These are phyloP conservation scores for Phialemoniopsis sp. DNA, from an alignment of 2,329 filamentous ascomycete species.

Conservation along the genomic window DNA sequence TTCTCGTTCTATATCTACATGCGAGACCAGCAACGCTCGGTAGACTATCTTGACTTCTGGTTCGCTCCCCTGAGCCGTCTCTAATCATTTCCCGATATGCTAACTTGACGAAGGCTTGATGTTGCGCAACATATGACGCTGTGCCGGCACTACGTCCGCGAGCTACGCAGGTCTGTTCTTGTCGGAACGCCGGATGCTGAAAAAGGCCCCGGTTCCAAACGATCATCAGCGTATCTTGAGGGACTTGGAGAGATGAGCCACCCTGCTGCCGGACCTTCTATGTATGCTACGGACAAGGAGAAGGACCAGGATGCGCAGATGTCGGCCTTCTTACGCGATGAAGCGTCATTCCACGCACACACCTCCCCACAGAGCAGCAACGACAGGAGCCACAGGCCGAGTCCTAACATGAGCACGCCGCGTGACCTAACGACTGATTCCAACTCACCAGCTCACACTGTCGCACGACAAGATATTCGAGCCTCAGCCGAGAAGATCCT, in stretches of 20 bases:
- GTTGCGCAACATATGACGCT: conserved; percentile 98
- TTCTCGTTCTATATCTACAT: conserved; percentile 99
- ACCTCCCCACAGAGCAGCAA: conserved; percentile 51
- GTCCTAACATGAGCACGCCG: conserved; percentile 57
- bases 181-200: conserved; percentile 90
- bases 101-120: conserved; percentile 71
- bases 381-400: conserved; percentile 36
- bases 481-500: conserved; percentile 96
- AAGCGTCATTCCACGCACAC: conserved; percentile 46
- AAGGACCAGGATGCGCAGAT: conserved; percentile 83
- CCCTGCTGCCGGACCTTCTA: conserved; percentile 55
- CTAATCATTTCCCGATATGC: conserved; percentile 5
- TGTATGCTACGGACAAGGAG: conserved; percentile 65
- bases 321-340: conserved; percentile 80
- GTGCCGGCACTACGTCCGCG: conserved; percentile 93
- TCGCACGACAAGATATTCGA: conserved; percentile 84
- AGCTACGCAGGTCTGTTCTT: conserved; percentile 87
- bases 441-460: conserved; percentile 77
- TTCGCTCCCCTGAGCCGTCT: conserved; percentile 36
- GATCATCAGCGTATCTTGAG: conserved; percentile 77
- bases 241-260: conserved; percentile 63
- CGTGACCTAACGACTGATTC: conserved; percentile 67
- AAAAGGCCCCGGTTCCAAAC: conserved; percentile 67
- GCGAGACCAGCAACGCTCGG: conserved; percentile 95
- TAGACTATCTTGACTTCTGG: conserved; percentile 99